A percentile compares a stretch with the other conserved stretches of the same genome.
These are phyloP conservation scores for Spinacia oleracea DNA, from an alignment of 179 eudicot species.

Conservation along the genomic window DNA sequence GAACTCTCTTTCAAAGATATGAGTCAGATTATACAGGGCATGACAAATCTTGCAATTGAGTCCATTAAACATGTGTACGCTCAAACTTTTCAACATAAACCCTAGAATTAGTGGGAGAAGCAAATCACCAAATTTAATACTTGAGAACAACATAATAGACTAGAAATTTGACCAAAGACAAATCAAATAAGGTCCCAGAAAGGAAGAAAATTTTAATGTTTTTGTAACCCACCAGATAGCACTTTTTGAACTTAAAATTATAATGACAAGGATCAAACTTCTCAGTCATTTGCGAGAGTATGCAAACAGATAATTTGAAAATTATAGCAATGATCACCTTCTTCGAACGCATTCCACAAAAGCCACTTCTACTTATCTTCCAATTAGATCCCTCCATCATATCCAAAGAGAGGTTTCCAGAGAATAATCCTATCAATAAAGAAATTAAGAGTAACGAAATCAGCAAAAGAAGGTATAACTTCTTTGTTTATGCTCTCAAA, in stretches of 20 bases:
- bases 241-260: neutral
- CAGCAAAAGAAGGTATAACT: slow-evolving; percentile 7
- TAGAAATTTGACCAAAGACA: no score
- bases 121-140: no score
- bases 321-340: slow-evolving; percentile 52
- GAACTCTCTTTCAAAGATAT: neutral
- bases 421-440: slow-evolving; percentile 60
- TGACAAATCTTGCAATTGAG: neutral
- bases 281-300: neutral
- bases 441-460: neutral
- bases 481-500: neutral
- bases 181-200: no score
- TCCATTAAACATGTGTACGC: neutral
- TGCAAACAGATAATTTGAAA: neutral
- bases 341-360: slow-evolving; percentile 99
- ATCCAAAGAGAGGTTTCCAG: slow-evolving; percentile 87
- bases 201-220: no score
- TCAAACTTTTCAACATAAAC: neutral
- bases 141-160: neutral
- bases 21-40: neutral
- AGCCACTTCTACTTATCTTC: slow-evolving; percentile 91
- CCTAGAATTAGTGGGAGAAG: neutral
- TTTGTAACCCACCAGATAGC: neutral
- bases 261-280: neutral
- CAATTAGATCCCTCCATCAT: slow-evolving; percentile 72